A percentile compares a stretch with the other conserved stretches of the same genome.
phyloP scores from a whole-genome alignment of 164 flowering plant species.

The Buxus sempervirens region DNA sequence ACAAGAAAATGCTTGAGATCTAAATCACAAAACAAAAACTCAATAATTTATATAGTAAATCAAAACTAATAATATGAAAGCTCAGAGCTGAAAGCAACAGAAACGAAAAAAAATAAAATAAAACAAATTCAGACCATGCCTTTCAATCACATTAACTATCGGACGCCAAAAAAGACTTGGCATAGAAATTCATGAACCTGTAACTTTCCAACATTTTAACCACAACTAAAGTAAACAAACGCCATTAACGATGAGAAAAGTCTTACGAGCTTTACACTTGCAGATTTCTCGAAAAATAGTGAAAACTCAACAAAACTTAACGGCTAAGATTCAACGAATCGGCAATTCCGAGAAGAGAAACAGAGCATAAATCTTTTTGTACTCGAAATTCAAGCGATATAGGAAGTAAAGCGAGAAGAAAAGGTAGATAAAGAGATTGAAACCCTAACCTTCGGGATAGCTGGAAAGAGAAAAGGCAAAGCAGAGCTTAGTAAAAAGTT shows the following conservation, averaged over 20 bases:
- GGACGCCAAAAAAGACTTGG: neutral
- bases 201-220: neutral
- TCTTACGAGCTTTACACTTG: neutral
- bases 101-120: too few relatives aligned
- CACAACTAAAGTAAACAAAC: neutral
- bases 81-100: conserved; percentile 12
- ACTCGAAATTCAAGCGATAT: conserved; percentile 1
- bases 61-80: neutral
- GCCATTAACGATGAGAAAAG: neutral
- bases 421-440: neutral
- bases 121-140: neutral
- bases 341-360: neutral
- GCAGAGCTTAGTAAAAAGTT: neutral
- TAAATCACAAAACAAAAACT: neutral
- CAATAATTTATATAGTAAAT: neutral
- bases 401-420: neutral
- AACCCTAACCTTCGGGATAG: conserved; percentile 3
- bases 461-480: neutral
- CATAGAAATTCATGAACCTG: neutral
- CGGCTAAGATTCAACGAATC: conserved; percentile 24
- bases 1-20: neutral
- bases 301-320: conserved; percentile 10
- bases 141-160: neutral
- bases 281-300: neutral
- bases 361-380: neutral